A percentile compares a stretch with the other conserved stretches of the same genome.
phyloP scores from a whole-genome alignment of 2,329 filamentous ascomycete species.

The Microsporum ferrugineum region DNA sequence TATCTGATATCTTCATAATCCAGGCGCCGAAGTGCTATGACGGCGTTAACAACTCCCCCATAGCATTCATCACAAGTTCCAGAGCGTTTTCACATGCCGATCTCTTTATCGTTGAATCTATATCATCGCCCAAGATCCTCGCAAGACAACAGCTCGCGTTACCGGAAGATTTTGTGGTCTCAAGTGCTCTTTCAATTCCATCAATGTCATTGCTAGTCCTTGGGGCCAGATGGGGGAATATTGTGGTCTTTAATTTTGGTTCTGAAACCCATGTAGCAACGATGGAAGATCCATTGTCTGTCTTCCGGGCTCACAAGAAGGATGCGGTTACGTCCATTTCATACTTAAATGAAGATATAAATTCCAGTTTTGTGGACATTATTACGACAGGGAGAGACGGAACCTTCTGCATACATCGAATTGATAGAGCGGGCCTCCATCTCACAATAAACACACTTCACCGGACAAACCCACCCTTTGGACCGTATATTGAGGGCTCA shows the following conservation, averaged over 20 bases:
- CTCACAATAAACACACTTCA: conserved; percentile 46
- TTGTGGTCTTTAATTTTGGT: conserved; percentile 38
- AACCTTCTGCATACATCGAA: conserved; percentile 54
- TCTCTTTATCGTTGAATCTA: conserved; percentile 7
- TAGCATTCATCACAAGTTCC: not conserved
- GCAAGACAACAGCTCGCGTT: conserved; percentile 49
- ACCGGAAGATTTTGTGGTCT: conserved; percentile 40
- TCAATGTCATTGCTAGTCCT: conserved; percentile 34
- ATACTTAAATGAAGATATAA: conserved; percentile 14
- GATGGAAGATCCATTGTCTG: conserved; percentile 10
- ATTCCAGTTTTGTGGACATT: conserved; percentile 29
- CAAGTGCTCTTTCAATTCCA: conserved; percentile 35
- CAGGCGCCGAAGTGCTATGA: not conserved
- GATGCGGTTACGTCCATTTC: conserved; percentile 60
- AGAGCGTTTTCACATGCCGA: not conserved
- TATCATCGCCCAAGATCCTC: not conserved
- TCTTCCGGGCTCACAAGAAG: conserved; percentile 34
- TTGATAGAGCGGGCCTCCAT: conserved; percentile 17
- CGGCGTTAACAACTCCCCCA: not conserved
- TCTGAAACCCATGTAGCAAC: not conserved
- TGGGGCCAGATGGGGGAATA: conserved; percentile 45
- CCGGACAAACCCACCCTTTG: conserved; percentile 57
- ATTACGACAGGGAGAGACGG: conserved; percentile 69
- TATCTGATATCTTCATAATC: conserved; percentile 22
- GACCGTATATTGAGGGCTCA: conserved; percentile 63